Evolutionary conservation across 352 stramenopile genomes (phyloP).

Genomic region (Pythium graminicola): DNA sequence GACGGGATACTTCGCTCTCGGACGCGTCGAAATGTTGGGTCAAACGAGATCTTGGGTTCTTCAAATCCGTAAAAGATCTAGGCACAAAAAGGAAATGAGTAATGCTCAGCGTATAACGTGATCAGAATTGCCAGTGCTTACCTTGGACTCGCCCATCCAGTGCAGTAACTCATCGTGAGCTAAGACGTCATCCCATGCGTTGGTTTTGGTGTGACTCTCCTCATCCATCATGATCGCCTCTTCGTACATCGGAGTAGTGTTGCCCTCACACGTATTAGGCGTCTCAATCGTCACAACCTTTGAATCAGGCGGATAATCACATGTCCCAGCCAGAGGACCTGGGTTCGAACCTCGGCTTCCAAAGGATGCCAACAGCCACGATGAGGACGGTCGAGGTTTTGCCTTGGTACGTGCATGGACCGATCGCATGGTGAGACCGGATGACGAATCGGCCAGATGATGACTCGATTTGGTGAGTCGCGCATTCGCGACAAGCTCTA

Average conservation of each 20-base stretch:
- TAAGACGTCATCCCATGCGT: constrained; percentile 58
- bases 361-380: constrained; percentile 15
- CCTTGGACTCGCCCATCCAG: constrained; percentile 32
- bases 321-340: neutral
- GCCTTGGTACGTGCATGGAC: constrained; percentile 1
- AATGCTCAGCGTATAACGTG: neutral
- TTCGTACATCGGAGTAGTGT: constrained; percentile 1
- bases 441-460: neutral
- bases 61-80: constrained; percentile 75
- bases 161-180: constrained; percentile 65
- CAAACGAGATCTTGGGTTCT: constrained; percentile 68
- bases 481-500: constrained; percentile 47
- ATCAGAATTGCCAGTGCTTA: neutral
- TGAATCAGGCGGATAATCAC: constrained; percentile 1
- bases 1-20: constrained; percentile 28
- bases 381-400: constrained; percentile 10
- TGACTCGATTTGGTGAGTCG: constrained; percentile 7
- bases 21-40: constrained; percentile 67
- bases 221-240: neutral
- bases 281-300: constrained; percentile 8
- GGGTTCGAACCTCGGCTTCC: constrained; percentile 6
- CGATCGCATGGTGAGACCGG: constrained; percentile 2
- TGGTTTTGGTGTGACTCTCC: constrained; percentile 5
- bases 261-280: neutral
- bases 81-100: neutral